Evolutionary conservation across 495 filamentous ascomycete species (phyloP).

Genomic region (Amorphotheca resinae): DNA sequence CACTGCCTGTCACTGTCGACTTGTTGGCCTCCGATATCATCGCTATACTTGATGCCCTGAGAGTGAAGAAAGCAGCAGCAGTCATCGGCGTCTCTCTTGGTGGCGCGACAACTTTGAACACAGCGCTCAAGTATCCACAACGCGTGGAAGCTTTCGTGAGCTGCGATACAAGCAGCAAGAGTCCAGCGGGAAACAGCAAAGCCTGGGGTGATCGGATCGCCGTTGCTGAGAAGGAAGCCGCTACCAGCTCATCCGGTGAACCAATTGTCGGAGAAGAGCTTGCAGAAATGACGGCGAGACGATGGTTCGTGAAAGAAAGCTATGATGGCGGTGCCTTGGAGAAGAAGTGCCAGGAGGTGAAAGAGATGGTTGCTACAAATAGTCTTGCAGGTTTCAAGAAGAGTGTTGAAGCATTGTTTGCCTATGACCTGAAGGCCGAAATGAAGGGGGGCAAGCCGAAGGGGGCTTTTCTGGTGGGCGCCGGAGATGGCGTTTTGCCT

Average conservation of each 20-base stretch:
- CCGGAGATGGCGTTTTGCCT: conserved; percentile 60
- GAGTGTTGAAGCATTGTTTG: conserved; percentile 58
- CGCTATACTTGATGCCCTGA: conserved; percentile 42
- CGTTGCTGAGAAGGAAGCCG: conserved; percentile 47
- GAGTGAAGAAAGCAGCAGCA: conserved; percentile 44
- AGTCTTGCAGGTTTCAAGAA: conserved; percentile 56
- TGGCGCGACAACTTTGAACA: conserved; percentile 60
- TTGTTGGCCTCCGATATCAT: conserved; percentile 53
- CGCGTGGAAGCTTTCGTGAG: conserved; percentile 49
- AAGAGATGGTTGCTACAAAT: conserved; percentile 49
- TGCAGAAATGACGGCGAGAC: conserved; percentile 51
- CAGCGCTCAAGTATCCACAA: conserved; percentile 50
- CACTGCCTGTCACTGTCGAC: conserved; percentile 47
- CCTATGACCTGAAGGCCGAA: conserved; percentile 55
- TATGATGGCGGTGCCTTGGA: conserved; percentile 35
- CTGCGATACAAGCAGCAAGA: conserved; percentile 64
- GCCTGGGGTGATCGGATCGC: conserved; percentile 68
- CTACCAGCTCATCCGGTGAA: conserved; percentile 34
- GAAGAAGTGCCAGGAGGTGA: conserved; percentile 37
- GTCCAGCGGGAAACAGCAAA: conserved; percentile 53
- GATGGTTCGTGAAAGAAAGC: conserved; percentile 61
- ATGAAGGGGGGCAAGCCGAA: conserved; percentile 47
- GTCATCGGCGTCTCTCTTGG: conserved; percentile 68
- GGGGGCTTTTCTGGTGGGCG: conserved; percentile 56
- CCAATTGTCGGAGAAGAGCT: conserved; percentile 43